Evolutionary conservation across 768 basidiomycete species (phyloP).

Genomic region (Pleurotus cornucopiae): DNA sequence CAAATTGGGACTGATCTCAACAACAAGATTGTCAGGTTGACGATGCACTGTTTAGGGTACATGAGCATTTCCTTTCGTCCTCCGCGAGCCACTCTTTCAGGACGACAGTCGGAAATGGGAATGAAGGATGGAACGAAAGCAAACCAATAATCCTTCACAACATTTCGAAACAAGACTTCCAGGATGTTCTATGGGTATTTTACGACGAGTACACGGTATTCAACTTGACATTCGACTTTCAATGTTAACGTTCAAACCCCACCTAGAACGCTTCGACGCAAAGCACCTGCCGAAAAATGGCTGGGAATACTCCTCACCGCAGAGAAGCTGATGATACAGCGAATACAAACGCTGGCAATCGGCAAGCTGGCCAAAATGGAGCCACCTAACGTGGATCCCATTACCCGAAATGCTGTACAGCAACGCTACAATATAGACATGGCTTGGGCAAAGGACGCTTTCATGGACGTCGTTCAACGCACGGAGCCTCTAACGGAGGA

Average conservation of each 20-base stretch:
- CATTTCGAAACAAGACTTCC: neutral
- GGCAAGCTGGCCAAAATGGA: neutral
- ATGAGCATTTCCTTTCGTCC: neutral
- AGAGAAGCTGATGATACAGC: neutral
- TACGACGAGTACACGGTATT: neutral
- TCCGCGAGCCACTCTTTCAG: too few species aligned
- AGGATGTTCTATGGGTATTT: neutral
- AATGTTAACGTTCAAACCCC: neutral
- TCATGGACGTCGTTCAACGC: neutral
- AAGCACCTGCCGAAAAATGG: neutral
- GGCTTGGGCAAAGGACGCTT: neutral
- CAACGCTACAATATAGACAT: neutral
- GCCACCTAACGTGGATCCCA: neutral
- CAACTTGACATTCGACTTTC: neutral
- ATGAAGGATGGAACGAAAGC: neutral
- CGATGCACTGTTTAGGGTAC: neutral
- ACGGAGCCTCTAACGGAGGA: neutral
- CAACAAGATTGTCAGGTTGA: neutral
- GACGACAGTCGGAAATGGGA: too few species aligned
- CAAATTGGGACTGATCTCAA: neutral
- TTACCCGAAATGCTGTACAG: neutral
- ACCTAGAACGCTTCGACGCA: neutral
- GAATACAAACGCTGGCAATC: neutral
- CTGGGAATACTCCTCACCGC: neutral
- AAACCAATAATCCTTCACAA: neutral